Evolutionary conservation across 139 green algal species (phyloP), one percentile per base, ranked within the genome.

Genomic region (Astrephomene gubernaculifera): DNA sequence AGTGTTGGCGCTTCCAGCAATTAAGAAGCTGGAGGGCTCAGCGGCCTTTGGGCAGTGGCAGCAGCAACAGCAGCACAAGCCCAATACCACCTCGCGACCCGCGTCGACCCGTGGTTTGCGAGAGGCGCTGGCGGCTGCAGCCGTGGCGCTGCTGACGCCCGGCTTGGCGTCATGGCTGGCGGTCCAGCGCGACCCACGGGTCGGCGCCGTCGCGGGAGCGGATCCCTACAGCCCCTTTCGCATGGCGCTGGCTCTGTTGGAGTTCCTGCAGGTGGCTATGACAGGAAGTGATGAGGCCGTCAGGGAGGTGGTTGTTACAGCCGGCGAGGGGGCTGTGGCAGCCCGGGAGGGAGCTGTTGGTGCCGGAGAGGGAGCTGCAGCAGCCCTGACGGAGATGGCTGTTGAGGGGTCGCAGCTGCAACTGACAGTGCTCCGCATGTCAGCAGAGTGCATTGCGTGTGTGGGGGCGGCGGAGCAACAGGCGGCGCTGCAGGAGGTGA

Each of bases 211-310:
- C 4, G 63, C 63, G 21, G 61, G 78, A 0, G 31, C 63, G 8
- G 31, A 74, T 4, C 78, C 78, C 7, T 84, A 74, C 61, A 84
- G 61, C 63, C 63, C 78, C 25, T 84, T 84, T 31, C 61, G 78
- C 4, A 27, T 65, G 31, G 78, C 61, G 10, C 78, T 84, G 31
- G 78, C 78, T 21, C 44, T 74, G 0, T 43, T 84, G 33, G 78
- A 84, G 78, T 27, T 74, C n/a, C 61, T 84, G 38, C 68, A 75
- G 36, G 68, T 38, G 68, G 49, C 14, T 57, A 25, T 57, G 14
- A 2, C 38, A 54, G 39, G 4, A 8, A 25, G 39, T 5, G 2
- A 27, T 36, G 65, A 3, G 21, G 65, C 65, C 12, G 61, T 10
- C 29, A 5, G 19, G 61, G 22, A 31, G 7, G 22, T 44, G 65